Evolutionary conservation across 208 protist genomes (phyloP), one percentile per base, ranked within the genome.

Genomic region (Trypanosoma lewisi): DNA sequence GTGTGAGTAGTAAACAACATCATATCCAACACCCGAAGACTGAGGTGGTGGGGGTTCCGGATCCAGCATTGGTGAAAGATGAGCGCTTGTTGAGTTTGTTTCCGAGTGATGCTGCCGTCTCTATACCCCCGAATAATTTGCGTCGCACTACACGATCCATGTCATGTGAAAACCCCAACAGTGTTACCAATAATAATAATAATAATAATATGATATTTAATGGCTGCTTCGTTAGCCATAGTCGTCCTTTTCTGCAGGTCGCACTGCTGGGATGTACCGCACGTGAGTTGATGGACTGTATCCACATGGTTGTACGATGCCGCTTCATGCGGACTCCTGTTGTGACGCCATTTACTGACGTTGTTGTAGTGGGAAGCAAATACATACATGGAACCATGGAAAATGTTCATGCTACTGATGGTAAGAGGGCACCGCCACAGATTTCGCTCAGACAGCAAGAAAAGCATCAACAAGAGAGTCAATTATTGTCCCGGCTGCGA

Each of bases 311-410:
- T 58, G 60, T 76, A n/a, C 61, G 48, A 19, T 90, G 82, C 52
- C 77, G 88, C 36, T 85, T 91, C 59, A 53, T 94, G 31, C 72
- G 81, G 21, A 62, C 70, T 11, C 76, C 80, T 8, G 42, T 82
- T n/a, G 70, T 80, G 0, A 89, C 84, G n/a, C 34, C 50, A 7
- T 47, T 63, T 14, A 84, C 83, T 12, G 88, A 94, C 63, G 59
- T 94, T 14, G 77, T 94, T 12, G 42, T 94, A 21, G 56, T 94
- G 1, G 88, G 88, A n/a, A 82, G 78, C 51, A 62, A 67, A 25
- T 14, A 82, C 31, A 41, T 83, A 14, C 47, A 51, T 2, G 16
- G 62, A 49, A 21, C 60, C 54, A 44, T 62, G 53, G 47, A 71
- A 66, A 33, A 47, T 54, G 23, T 34, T 52, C 36, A 19, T 14